These are phyloP conservation scores for Populus hybrid DNA, from an alignment of 441 rosid species.

Conservation along the genomic window DNA sequence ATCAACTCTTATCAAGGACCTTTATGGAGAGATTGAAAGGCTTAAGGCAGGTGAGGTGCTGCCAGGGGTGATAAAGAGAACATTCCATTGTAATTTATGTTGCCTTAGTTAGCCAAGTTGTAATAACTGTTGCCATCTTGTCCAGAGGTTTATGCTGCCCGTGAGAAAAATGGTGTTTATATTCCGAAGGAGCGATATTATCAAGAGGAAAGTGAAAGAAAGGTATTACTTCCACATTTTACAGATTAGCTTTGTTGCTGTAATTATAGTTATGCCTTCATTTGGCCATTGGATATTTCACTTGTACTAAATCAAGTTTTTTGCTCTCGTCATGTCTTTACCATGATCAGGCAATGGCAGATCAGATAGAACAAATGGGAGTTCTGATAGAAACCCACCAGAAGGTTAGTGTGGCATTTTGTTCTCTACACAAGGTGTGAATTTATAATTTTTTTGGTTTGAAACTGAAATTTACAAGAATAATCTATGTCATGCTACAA, in stretches of 20 bases:
- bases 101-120: neutral
- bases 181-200: constrained; percentile 91
- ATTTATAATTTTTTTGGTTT: neutral
- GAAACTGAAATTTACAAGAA: constrained; percentile 2
- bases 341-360: constrained; percentile 72
- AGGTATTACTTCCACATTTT: constrained; percentile 42
- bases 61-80: constrained; percentile 6
- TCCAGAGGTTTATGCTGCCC: constrained; percentile 98
- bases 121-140: constrained; percentile 11
- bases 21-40: constrained; percentile 98
- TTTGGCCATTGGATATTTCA: neutral
- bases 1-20: constrained; percentile 96
- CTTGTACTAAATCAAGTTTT: neutral
- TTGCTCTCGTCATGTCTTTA: constrained; percentile 7
- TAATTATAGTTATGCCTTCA: neutral
- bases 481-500: constrained; percentile 6
- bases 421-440: neutral
- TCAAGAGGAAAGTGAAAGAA: constrained; percentile 91
- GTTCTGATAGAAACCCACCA: constrained; percentile 61
- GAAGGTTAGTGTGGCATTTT: constrained; percentile 52
- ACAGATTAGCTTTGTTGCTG: neutral
- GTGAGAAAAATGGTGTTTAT: constrained; percentile 93
- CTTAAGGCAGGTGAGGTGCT: constrained; percentile 78
- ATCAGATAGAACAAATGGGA: constrained; percentile 86
- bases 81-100: neutral